Conservation (phyloP, 2,329 filamentous ascomycete genomes). For the Aspergillus fumigatiaffinis region DNA sequence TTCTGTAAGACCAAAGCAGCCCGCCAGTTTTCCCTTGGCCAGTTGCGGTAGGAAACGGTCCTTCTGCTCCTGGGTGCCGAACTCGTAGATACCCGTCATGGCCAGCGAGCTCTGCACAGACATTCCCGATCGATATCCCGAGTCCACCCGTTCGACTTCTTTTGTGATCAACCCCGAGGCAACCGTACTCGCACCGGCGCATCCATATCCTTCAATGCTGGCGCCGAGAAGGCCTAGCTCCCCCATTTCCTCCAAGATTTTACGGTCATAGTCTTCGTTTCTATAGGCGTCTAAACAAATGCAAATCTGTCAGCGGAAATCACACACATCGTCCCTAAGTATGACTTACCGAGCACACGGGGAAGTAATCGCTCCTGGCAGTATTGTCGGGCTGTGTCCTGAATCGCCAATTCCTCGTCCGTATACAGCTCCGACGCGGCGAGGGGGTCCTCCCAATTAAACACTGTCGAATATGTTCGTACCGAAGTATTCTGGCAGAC, state of each 20-base stretch:
- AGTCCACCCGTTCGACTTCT: slow-evolving; percentile 86
- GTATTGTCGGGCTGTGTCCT: slow-evolving; percentile 87
- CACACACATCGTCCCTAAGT: slow-evolving; percentile 1
- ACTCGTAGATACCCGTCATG: slow-evolving; percentile 89
- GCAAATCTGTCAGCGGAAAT: neutral
- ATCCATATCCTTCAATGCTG: slow-evolving; percentile 81
- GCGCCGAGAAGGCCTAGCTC: slow-evolving; percentile 84
- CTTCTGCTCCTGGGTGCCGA: slow-evolving; percentile 82
- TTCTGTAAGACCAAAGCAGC: slow-evolving; percentile 86
- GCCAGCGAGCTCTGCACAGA: slow-evolving; percentile 89
- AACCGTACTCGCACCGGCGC: slow-evolving; percentile 81
- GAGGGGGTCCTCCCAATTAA: slow-evolving; percentile 92
- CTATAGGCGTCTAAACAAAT: slow-evolving; percentile 68
- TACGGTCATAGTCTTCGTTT: slow-evolving; percentile 79
- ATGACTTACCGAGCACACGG: slow-evolving; percentile 70
- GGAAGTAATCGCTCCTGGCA: slow-evolving; percentile 87
- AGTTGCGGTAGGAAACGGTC: slow-evolving; percentile 75
- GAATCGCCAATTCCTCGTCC: slow-evolving; percentile 85
- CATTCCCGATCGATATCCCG: slow-evolving; percentile 88
- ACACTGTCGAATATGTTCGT: slow-evolving; percentile 45
- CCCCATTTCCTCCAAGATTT: slow-evolving; percentile 87
- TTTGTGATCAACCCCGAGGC: slow-evolving; percentile 86
- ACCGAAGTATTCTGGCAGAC: slow-evolving; percentile 5
- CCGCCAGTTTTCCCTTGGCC: slow-evolving; percentile 76
- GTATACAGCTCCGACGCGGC: slow-evolving; percentile 70